Evolutionary conservation across 83 land plant species (phyloP), one percentile per base, ranked within the genome.

Genomic region (Picea abies): DNA sequence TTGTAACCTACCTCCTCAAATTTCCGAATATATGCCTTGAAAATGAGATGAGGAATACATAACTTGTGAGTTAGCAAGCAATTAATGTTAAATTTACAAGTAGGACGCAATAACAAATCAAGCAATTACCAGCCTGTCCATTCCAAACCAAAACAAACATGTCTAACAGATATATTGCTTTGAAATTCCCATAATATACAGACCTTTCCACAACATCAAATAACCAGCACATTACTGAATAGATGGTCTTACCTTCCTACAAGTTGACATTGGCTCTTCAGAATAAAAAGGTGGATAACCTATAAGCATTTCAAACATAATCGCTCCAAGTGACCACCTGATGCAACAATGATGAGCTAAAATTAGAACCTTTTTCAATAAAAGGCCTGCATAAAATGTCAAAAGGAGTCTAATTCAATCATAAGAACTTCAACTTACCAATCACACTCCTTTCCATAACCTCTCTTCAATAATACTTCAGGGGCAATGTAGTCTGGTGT

Each of bases 251-350:
- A 93, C 96, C 96, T 93, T 95, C 78, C 96, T 85, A 80, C 98
- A 95, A 8, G 98, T 95, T 62, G 93, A 82, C 94, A 95, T 95
- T 10, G 94, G 94, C 62, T 95, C 98, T 86, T 95, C 98, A 79
- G 98, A 95, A 89, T 93, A 95, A 84, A 95, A 95, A 12, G 98
- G 98, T 61, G 98, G 98, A 88, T 88, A 95, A 68, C 98, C 98
- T n/a, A 95, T 96, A 32, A 95, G 92, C 98, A 95, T 95, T 85
- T 95, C 98, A 89, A 88, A 95, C 98, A 95, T 90, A 71, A 95
- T 95, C 73, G 98, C 98, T 79, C 98, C 98, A 80, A 95, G 93
- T 29, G 98, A 95, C 98, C 98, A 95, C 98, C 98, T 95, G 76
- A 4, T 84, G 12, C 11, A 78, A 85, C 64, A 79, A 62, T 20